Percentiles rank a stretch among this genome's conserved stretches.
phyloP scores from a whole-genome alignment of 2,329 filamentous ascomycete genomes.

The Aureobasidium sp. region DNA sequence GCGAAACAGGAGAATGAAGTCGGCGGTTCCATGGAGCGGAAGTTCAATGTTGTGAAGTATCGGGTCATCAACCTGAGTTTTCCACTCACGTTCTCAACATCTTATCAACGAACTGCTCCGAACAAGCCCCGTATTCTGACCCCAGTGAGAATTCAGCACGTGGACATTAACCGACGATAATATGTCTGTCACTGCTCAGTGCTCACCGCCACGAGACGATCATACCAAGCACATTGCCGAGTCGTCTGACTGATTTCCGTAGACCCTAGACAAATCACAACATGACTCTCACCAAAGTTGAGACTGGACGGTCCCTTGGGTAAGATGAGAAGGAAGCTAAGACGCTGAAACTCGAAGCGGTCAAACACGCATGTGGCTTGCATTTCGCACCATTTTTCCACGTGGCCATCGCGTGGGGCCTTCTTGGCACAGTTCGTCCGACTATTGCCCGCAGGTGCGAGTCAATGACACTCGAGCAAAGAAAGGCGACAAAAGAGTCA shows the following conservation, averaged over 20 bases:
- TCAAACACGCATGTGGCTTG: constrained; percentile 9
- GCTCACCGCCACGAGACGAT: not conserved
- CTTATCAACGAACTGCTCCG: not conserved
- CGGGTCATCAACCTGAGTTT: too few relatives aligned
- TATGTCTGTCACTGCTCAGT: not conserved
- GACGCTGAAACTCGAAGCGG: not conserved
- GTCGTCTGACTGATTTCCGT: not conserved
- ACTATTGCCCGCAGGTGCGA: not conserved
- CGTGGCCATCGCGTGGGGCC: not conserved
- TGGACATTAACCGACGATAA: not conserved
- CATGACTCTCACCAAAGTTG: too few relatives aligned
- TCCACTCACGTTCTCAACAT: not conserved
- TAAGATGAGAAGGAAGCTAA: not conserved
- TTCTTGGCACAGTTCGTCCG: not conserved
- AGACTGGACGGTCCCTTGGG: not conserved
- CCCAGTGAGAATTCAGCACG: not conserved
- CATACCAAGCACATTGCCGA: not conserved
- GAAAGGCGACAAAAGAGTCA: not conserved
- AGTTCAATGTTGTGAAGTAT: too few relatives aligned
- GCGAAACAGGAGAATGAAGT: not conserved
- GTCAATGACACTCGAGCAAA: not conserved
- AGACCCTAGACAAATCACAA: not conserved
- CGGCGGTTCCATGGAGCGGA: not conserved
- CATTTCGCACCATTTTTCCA: not conserved
- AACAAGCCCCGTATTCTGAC: constrained; percentile 4